Evolutionary conservation across 805 yeast species (phyloP).

Genomic region (Pichia cephalocereana): DNA sequence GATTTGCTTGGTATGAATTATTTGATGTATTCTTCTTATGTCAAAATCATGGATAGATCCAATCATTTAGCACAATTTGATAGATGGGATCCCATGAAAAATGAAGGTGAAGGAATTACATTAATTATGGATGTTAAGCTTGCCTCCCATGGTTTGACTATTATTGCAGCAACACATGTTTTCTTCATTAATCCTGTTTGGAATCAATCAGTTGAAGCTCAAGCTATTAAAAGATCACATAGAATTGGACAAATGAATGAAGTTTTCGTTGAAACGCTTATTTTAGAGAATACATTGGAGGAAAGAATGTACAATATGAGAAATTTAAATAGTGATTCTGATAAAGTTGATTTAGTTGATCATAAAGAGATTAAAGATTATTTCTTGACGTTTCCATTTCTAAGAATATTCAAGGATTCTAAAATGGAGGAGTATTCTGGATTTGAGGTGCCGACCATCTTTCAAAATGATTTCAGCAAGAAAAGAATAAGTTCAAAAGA

Average conservation of each 20-base stretch:
- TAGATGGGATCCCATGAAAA: conserved; percentile 23
- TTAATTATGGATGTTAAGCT: conserved; percentile 58
- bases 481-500: neutral
- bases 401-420: conserved; percentile 30
- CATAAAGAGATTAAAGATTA: conserved; percentile 51
- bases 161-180: conserved; percentile 58
- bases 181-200: conserved; percentile 68
- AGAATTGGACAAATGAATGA: conserved; percentile 61
- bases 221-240: conserved; percentile 70
- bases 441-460: conserved; percentile 13
- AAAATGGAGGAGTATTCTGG: conserved; percentile 15
- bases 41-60: conserved; percentile 41
- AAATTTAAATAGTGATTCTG: conserved; percentile 14
- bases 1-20: conserved; percentile 55
- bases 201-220: conserved; percentile 63
- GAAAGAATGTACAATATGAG: conserved; percentile 50
- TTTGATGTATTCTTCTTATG: conserved; percentile 55
- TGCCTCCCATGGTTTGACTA: conserved; percentile 64
- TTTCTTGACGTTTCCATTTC: conserved; percentile 41
- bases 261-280: conserved; percentile 60
- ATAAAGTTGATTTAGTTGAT: conserved; percentile 40
- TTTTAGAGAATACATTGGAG: conserved; percentile 53
- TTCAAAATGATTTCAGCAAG: conserved; percentile 2
- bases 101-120: conserved; percentile 40
- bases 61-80: conserved; percentile 44